Evolutionary conservation across 345 rosid genomes (phyloP).

Genomic region (Clausena lansium): DNA sequence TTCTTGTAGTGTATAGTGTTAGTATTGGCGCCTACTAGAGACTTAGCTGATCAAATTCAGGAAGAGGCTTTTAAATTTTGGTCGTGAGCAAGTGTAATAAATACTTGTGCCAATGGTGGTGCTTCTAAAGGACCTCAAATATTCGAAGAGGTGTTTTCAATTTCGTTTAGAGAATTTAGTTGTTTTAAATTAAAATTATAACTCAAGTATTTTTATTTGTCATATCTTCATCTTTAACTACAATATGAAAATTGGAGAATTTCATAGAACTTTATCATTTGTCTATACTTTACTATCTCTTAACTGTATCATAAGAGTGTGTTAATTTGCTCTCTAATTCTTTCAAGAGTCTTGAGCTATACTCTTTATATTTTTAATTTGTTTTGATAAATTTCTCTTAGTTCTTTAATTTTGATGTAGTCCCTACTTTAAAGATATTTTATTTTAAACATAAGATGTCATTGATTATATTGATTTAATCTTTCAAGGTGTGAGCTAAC

Average conservation of each 20-base stretch:
- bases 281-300: neutral
- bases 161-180: constrained; percentile 1
- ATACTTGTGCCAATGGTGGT: constrained; percentile 91
- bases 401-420: too few species aligned
- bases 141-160: constrained; percentile 64
- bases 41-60: constrained; percentile 93
- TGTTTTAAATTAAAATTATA: constrained; percentile 61
- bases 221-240: neutral
- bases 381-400: too few species aligned
- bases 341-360: too few species aligned
- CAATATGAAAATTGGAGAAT: neutral
- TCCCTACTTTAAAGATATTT: too few species aligned
- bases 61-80: constrained; percentile 82
- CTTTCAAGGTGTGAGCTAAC: too few species aligned
- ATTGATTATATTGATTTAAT: too few species aligned
- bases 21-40: constrained; percentile 90
- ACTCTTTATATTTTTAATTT: too few species aligned
- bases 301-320: neutral
- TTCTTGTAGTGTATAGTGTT: too few species aligned
- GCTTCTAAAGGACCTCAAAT: constrained; percentile 96
- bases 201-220: constrained; percentile 54
- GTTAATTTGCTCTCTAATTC: neutral
- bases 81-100: constrained; percentile 57
- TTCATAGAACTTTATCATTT: neutral
- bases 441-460: too few species aligned